Percentiles rank a stretch among this genome's conserved stretches.
phyloP scores from a whole-genome alignment of 495 filamentous ascomycete species.

The Penicillium simplicissimum region DNA sequence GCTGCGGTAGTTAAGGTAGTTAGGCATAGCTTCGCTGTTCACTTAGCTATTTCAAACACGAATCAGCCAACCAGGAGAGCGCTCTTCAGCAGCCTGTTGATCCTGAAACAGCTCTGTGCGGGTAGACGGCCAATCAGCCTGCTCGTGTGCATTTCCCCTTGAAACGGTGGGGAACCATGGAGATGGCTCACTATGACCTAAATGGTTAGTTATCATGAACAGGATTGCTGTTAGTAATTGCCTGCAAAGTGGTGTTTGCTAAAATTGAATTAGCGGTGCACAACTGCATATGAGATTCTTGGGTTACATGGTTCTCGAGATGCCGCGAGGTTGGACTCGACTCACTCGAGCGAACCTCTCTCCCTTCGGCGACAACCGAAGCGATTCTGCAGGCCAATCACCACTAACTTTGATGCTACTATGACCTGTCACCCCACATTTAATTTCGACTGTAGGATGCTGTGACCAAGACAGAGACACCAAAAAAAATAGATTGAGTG shows the following conservation, averaged over 20 bases:
- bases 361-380: neutral
- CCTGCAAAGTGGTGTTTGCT: neutral
- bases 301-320: neutral
- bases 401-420: neutral
- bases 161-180: slow-evolving; percentile 17
- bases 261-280: neutral
- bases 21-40: neutral
- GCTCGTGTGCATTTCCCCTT: slow-evolving; percentile 10
- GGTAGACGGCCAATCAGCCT: slow-evolving; percentile 23
- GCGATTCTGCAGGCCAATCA: neutral
- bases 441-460: neutral
- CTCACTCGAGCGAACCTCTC: neutral
- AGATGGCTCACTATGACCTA: slow-evolving; percentile 6
- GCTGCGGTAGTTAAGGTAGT: neutral
- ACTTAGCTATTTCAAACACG: neutral
- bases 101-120: slow-evolving; percentile 28
- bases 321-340: neutral
- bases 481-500: neutral
- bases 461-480: neutral
- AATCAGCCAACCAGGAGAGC: neutral
- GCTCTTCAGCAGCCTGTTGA: neutral
- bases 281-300: neutral
- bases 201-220: neutral
- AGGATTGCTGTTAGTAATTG: neutral
- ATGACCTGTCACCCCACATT: neutral